These are phyloP conservation scores for Aspergillus sergii DNA, from an alignment of 2,329 filamentous ascomycete species.

Conservation along the genomic window DNA sequence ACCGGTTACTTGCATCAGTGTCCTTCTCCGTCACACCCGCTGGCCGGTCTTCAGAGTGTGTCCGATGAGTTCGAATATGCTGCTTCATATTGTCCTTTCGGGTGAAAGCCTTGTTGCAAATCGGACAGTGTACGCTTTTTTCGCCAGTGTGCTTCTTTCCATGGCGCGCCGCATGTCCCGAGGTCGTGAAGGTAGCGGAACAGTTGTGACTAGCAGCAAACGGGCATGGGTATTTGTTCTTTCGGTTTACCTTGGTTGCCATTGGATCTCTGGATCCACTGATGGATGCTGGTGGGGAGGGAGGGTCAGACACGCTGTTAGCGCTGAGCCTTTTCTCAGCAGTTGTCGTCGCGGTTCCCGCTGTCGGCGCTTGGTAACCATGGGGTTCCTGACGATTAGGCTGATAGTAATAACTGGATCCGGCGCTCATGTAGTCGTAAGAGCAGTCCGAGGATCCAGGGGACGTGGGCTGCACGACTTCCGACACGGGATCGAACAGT, in stretches of 20 bases:
- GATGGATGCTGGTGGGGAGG: conserved; percentile 31
- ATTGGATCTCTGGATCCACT: conserved; percentile 26
- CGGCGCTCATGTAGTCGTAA: conserved; percentile 32
- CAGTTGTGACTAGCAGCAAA: conserved; percentile 63
- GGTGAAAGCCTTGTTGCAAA: conserved; percentile 69
- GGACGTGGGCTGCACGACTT: conserved; percentile 30
- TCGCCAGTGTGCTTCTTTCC: conserved; percentile 71
- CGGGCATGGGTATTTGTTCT: conserved; percentile 68
- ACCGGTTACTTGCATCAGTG: conserved; percentile 14
- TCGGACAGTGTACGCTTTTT: conserved; percentile 68
- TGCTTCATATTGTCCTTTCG: conserved; percentile 73
- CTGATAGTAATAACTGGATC: conserved; percentile 28
- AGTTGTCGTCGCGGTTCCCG: conserved; percentile 12
- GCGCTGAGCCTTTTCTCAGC: conserved; percentile 29
- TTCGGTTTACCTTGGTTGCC: conserved; percentile 40
- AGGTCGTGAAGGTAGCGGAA: conserved; percentile 66
- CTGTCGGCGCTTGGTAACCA: conserved; percentile 26
- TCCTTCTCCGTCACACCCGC: conserved; percentile 20
- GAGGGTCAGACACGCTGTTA: conserved; percentile 27
- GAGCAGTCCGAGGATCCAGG: conserved; percentile 39
- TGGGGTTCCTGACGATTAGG: conserved; percentile 30
- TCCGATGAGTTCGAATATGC: conserved; percentile 63
- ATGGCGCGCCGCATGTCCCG: conserved; percentile 67
- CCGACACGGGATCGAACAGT: conserved; percentile 28
- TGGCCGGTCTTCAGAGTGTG: conserved; percentile 37